Evolutionary conservation across 495 filamentous ascomycete genomes (phyloP).

Genomic region (Podospora didyma): DNA sequence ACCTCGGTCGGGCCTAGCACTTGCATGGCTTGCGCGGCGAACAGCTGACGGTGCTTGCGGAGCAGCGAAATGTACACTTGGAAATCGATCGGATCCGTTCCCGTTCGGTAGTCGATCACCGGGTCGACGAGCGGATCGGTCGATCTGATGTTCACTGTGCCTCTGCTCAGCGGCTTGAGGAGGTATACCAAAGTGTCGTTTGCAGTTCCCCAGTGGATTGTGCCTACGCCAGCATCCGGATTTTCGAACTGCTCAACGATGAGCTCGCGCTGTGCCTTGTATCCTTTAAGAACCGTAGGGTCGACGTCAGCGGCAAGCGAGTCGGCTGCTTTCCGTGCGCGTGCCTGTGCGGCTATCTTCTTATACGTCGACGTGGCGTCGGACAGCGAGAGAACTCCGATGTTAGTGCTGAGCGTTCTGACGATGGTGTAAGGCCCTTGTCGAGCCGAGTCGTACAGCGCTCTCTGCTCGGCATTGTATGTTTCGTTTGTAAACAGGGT

Average conservation of each 20-base stretch:
- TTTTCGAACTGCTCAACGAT: conserved; percentile 24
- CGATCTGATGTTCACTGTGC: conserved; percentile 35
- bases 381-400: conserved; percentile 30
- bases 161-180: conserved; percentile 38
- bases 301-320: conserved; percentile 33
- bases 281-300: conserved; percentile 34
- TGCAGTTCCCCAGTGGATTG: conserved; percentile 33
- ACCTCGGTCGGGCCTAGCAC: conserved; percentile 34
- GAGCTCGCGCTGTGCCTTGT: conserved; percentile 25
- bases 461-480: conserved; percentile 39
- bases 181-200: conserved; percentile 31
- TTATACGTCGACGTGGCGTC: conserved; percentile 26
- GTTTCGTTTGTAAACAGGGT: conserved; percentile 36
- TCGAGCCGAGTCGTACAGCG: conserved; percentile 33
- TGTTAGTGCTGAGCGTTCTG: conserved; percentile 30
- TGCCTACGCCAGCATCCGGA: conserved; percentile 21
- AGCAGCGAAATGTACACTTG: conserved; percentile 28
- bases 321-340: conserved; percentile 25
- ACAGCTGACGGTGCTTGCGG: conserved; percentile 36
- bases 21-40: conserved; percentile 37
- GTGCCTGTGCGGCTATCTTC: conserved; percentile 29
- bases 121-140: conserved; percentile 32
- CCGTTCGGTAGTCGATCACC: conserved; percentile 29
- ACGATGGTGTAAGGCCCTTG: conserved; percentile 32
- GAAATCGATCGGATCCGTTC: conserved; percentile 32